phyloP scores from a whole-genome alignment of 306 rosid species.

The Fragaria vesca region DNA sequence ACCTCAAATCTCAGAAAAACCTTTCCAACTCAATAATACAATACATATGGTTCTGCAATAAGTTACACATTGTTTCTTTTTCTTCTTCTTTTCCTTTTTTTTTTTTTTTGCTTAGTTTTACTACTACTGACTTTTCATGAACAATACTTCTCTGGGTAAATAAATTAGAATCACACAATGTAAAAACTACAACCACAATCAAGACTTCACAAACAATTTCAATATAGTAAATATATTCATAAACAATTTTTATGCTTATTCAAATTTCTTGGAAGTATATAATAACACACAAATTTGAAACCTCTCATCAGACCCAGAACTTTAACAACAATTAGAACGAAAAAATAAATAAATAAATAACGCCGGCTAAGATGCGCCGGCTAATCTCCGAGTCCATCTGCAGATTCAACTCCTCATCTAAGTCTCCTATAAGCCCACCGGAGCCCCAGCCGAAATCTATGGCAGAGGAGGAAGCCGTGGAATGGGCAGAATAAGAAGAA shows the following conservation, averaged over 20 bases:
- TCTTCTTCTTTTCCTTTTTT: too few relatives aligned
- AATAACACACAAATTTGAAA: slow-evolving; percentile 6
- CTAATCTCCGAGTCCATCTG: slow-evolving; percentile 76
- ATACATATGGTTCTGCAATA: not conserved
- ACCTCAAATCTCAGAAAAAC: not conserved
- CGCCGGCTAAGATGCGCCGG: slow-evolving; percentile 72
- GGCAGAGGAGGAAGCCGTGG: slow-evolving; percentile 44
- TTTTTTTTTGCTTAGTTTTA: not conserved
- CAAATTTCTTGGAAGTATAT: slow-evolving; percentile 15
- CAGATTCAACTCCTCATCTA: slow-evolving; percentile 52
- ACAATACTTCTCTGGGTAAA: not conserved
- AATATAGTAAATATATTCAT: too few relatives aligned
- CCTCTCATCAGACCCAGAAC: not conserved
- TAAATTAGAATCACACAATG: not conserved
- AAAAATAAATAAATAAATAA: not conserved
- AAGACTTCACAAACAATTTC: too few relatives aligned
- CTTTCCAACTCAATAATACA: slow-evolving; percentile 5
- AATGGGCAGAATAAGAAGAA: slow-evolving; percentile 35
- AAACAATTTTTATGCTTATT: not conserved
- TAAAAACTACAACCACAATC: not conserved
- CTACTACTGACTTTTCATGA: not conserved
- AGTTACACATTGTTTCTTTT: not conserved
- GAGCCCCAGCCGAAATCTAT: slow-evolving; percentile 50
- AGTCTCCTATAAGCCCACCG: slow-evolving; percentile 41
- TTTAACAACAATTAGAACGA: not conserved